Percentiles rank a stretch among this genome's conserved stretches.
These are phyloP conservation scores for Aspergillus homomorphus DNA, from an alignment of 495 filamentous ascomycete genomes.

Conservation along the genomic window DNA sequence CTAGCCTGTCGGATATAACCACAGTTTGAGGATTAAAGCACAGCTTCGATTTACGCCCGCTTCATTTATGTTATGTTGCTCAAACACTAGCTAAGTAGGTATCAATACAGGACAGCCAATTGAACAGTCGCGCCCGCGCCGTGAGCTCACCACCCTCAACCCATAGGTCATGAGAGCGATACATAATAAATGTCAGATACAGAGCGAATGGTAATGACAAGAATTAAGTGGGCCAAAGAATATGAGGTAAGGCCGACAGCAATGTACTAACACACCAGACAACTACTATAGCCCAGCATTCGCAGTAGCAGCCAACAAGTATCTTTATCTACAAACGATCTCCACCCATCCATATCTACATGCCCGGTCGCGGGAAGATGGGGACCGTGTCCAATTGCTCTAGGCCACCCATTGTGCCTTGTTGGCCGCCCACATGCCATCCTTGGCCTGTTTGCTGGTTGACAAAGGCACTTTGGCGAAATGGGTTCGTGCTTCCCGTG, in stretches of 20 bases:
- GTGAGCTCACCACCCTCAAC: conserved; percentile 13
- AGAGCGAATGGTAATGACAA: not conserved
- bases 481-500: conserved; percentile 92
- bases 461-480: conserved; percentile 83
- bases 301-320: conserved; percentile 1
- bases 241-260: conserved; percentile 6
- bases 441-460: conserved; percentile 82
- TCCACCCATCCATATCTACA: conserved; percentile 13
- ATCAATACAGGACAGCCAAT: not conserved
- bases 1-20: too few relatives aligned
- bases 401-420: conserved; percentile 82
- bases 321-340: conserved; percentile 11
- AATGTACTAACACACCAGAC: conserved; percentile 4
- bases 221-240: conserved; percentile 3
- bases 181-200: conserved; percentile 9
- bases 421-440: conserved; percentile 68
- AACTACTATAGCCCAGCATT: not conserved
- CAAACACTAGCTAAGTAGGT: too few relatives aligned
- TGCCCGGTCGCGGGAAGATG: conserved; percentile 78
- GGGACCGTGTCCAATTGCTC: conserved; percentile 75
- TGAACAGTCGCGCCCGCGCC: conserved; percentile 10
- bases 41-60: too few relatives aligned
- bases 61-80: too few relatives aligned
- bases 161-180: not conserved
- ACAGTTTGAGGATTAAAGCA: too few relatives aligned